Conservation (phyloP, 2,329 filamentous ascomycete species). For the Esteya vermicola region DNA sequence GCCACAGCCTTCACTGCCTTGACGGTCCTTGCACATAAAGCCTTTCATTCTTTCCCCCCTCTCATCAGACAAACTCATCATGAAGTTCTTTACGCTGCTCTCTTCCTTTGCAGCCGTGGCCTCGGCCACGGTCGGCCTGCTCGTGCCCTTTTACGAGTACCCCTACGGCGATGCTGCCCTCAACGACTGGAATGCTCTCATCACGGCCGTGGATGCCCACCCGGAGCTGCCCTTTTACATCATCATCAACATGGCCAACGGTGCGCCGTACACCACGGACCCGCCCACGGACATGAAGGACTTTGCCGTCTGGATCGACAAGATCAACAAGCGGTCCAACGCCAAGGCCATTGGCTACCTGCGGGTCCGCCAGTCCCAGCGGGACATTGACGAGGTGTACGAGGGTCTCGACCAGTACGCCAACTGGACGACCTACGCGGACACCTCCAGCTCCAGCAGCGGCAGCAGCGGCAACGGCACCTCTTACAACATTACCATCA, state of each 20-base stretch:
- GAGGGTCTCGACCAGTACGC: slow-evolving; percentile 7
- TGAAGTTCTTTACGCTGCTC: slow-evolving; percentile 2
- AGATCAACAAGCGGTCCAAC: slow-evolving; percentile 5
- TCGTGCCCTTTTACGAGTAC: slow-evolving; percentile 12
- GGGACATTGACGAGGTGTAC: slow-evolving; percentile 1
- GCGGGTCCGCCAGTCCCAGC: slow-evolving; percentile 3
- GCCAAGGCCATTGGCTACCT: slow-evolving; percentile 11
- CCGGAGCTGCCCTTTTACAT: slow-evolving; percentile 9
- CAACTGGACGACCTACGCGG: slow-evolving; percentile 6
- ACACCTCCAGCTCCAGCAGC: background rate
- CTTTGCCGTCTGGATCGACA: slow-evolving; percentile 6
- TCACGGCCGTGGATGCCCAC: slow-evolving; percentile 8
- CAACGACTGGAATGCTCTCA: slow-evolving; percentile 9
- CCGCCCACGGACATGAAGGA: slow-evolving; percentile 7
- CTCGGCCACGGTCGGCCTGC: slow-evolving; percentile 10
- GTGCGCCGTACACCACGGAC: slow-evolving; percentile 4
- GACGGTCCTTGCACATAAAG: no score
- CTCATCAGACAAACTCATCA: no score
- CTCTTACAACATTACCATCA: slow-evolving; percentile 6
- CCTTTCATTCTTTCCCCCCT: no score
- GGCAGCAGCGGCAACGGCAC: slow-evolving; percentile 2
- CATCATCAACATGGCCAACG: slow-evolving; percentile 9
- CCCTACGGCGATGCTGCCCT: slow-evolving; percentile 6
- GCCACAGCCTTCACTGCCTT: no score
- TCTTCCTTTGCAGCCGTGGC: slow-evolving; percentile 12